Percentiles rank a stretch among this genome's conserved stretches.
These are phyloP conservation scores for Pleodorina starrii DNA, from an alignment of 139 green algal genomes.

Conservation along the genomic window DNA sequence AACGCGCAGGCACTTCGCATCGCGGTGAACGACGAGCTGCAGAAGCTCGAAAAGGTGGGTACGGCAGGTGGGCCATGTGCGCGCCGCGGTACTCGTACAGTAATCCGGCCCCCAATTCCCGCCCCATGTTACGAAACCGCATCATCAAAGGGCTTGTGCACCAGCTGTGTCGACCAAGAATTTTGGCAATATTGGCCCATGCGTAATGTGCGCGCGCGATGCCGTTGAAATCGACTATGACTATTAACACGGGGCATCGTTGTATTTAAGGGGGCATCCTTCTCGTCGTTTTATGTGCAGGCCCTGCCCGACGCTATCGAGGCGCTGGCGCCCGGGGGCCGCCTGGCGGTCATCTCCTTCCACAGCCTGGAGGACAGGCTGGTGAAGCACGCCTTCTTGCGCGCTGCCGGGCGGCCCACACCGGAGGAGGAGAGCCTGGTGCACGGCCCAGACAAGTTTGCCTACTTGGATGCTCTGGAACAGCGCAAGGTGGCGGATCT, in stretches of 20 bases:
- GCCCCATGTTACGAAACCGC: too few relatives aligned
- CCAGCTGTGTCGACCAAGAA: too few relatives aligned
- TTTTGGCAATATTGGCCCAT: too few relatives aligned
- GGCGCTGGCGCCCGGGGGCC: slow-evolving; percentile 72
- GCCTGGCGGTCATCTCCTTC: slow-evolving; percentile 95
- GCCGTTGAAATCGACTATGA: too few relatives aligned
- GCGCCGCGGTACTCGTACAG: too few relatives aligned
- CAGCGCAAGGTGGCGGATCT: slow-evolving; percentile 46
- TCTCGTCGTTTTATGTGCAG: slow-evolving; percentile 33
- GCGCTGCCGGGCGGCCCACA: slow-evolving; percentile 69
- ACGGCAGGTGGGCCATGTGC: too few relatives aligned
- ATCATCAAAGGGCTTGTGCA: too few relatives aligned
- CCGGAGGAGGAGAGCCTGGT: slow-evolving; percentile 61
- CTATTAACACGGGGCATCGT: too few relatives aligned
- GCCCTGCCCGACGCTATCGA: slow-evolving; percentile 65
- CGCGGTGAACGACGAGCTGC: slow-evolving; percentile 96
- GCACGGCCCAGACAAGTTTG: slow-evolving; percentile 43
- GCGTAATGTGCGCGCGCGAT: too few relatives aligned
- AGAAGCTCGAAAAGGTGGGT: slow-evolving; percentile 67
- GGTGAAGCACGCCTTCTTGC: slow-evolving; percentile 91
- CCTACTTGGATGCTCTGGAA: slow-evolving; percentile 54
- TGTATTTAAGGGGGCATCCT: too few relatives aligned
- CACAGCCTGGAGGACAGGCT: slow-evolving; percentile 96
- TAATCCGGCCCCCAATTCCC: too few relatives aligned
- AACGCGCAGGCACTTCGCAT: slow-evolving; percentile 91